phyloP scores from a whole-genome alignment of 2,329 filamentous ascomycete genomes.

The Aaosphaeria pasadenensis region DNA sequence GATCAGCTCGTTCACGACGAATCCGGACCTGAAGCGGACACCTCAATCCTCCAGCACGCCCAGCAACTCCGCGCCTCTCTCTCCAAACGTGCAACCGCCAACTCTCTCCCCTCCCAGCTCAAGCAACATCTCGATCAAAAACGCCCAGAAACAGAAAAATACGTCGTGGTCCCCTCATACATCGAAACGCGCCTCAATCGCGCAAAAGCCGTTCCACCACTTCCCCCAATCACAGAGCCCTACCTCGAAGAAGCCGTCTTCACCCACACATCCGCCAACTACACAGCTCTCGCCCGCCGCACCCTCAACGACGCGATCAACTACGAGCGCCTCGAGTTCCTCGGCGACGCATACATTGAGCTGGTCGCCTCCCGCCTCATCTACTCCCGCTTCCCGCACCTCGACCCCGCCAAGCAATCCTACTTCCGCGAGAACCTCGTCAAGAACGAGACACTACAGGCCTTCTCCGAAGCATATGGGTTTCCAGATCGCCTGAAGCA shows the following conservation, averaged over 20 bases:
- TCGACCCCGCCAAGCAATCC: constrained; percentile 66
- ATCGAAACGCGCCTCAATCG: constrained; percentile 19
- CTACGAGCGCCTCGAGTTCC: constrained; percentile 85
- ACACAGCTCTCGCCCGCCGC: constrained; percentile 2
- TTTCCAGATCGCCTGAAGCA: constrained; percentile 64
- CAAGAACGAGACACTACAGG: constrained; percentile 73
- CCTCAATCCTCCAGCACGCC: constrained; percentile 26
- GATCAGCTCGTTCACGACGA: constrained; percentile 29
- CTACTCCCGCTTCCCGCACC: constrained; percentile 64
- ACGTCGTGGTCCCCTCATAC: constrained; percentile 24
- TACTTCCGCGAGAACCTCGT: constrained; percentile 77
- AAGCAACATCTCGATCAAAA: constrained; percentile 4
- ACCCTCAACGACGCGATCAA: constrained; percentile 26
- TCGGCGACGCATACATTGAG: constrained; percentile 85
- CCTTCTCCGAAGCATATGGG: constrained; percentile 67
- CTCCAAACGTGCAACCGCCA: constrained; percentile 12
- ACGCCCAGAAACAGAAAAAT: constrained; percentile 17
- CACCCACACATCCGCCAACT: constrained; percentile 52
- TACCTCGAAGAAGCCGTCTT: constrained; percentile 62
- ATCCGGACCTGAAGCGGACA: constrained; percentile 17
- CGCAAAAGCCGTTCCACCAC: constrained; percentile 49
- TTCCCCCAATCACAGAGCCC: constrained; percentile 61
- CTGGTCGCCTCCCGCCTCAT: constrained; percentile 73
- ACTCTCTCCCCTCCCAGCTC: constrained; percentile 51
- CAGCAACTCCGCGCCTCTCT: constrained; percentile 24